Evolutionary conservation across 2,329 filamentous ascomycete genomes (phyloP).

Genomic region (Mycogone perniciosa): DNA sequence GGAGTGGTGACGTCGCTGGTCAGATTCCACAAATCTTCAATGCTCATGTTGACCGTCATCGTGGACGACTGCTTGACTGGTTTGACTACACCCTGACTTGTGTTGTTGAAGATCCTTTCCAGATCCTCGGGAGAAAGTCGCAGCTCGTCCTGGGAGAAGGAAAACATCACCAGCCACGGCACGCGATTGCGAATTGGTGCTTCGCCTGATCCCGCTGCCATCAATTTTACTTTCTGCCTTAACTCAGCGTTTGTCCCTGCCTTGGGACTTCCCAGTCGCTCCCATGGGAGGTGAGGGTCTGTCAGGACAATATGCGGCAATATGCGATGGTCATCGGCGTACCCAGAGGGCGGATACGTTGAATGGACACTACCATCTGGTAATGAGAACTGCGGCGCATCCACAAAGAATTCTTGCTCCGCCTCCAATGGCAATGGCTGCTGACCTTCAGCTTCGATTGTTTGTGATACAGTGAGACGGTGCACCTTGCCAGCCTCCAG

Average conservation of each 20-base stretch:
- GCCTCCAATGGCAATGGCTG: neutral
- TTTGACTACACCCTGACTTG: slow-evolving; percentile 7
- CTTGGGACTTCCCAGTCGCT: slow-evolving; percentile 22
- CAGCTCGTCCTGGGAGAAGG: slow-evolving; percentile 31
- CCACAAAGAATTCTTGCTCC: slow-evolving; percentile 28
- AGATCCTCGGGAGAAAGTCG: slow-evolving; percentile 17
- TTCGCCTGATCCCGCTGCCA: neutral
- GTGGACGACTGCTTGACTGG: slow-evolving; percentile 7
- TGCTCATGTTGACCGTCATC: slow-evolving; percentile 15
- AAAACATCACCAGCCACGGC: slow-evolving; percentile 35
- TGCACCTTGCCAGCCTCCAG: slow-evolving; percentile 14
- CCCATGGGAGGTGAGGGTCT: slow-evolving; percentile 40
- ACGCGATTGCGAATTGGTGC: slow-evolving; percentile 19
- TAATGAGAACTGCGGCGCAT: slow-evolving; percentile 30
- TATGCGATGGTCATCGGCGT: slow-evolving; percentile 25
- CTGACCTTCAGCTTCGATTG: neutral
- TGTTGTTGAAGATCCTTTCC: slow-evolving; percentile 2
- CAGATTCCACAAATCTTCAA: slow-evolving; percentile 8
- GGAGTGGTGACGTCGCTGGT: slow-evolving; percentile 1
- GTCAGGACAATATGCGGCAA: slow-evolving; percentile 40
- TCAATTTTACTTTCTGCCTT: neutral
- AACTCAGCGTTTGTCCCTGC: neutral
- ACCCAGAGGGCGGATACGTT: slow-evolving; percentile 34
- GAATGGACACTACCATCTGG: slow-evolving; percentile 29
- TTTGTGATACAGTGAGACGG: slow-evolving; percentile 7